Evolutionary conservation across 2,329 filamentous ascomycete species (phyloP), one percentile per base, ranked within the genome.

Genomic region (Fusarium hostae): DNA sequence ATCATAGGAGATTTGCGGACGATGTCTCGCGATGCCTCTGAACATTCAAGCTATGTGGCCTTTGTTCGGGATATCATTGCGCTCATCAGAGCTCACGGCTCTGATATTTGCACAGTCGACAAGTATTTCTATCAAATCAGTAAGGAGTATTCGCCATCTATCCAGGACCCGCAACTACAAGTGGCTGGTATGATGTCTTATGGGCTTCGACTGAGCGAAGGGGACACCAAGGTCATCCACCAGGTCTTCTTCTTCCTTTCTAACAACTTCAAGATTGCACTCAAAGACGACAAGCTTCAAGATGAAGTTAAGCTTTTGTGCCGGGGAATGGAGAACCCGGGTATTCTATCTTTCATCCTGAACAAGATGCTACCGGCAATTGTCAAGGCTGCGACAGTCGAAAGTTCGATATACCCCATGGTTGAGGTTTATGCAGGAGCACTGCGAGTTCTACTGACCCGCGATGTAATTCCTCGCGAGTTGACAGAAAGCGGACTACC

Each of bases 191-290:
- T 90, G 74, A 75, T 87, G 20, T 85, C 86, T 4, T 90, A 88
- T 75, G 88, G 87, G 2, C 79, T 89, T 35, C 84, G 86, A 43
- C 78, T 90, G 20, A 81, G 82, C 41, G 88, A 90, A 66, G 85
- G 84, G 3, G 87, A 89, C 59, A 73, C 78, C 4, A 83, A 81
- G 34, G 85, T 84, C 7, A 78, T 79, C 9, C 82, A 85, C 22
- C 84, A 85, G 58, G 81, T 90, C 6, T 90, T 90, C 74, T 86
- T 86, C 76, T 87, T 88, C 63, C 80, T 90, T 4, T 86, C 85
- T 74, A 87, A 87, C 71, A 88, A 86, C 76, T 88, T 88, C 76
- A 89, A 88, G 74, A 79, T 86, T 57, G 86, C 87, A 1, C 76
- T 90, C 5, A 82, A 83, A 45, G 86, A 86, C 62, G 81, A 84